phyloP scores from a whole-genome alignment of 805 yeast species.

The Cyberlindnera mississippiensis region DNA sequence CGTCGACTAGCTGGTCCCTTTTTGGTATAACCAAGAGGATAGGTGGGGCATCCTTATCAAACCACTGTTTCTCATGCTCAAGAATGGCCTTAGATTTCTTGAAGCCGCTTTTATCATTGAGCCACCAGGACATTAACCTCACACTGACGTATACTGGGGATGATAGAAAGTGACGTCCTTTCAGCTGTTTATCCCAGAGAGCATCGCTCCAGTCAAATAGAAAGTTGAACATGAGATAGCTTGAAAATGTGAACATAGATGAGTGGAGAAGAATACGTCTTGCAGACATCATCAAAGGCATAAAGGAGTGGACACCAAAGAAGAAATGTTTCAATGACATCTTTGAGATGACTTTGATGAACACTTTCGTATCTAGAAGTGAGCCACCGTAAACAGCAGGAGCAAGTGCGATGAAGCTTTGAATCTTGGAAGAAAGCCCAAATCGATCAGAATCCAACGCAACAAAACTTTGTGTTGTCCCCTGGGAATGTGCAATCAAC shows the following conservation, averaged over 20 bases:
- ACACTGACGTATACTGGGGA: slow-evolving; percentile 83
- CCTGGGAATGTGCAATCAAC: slow-evolving; percentile 86
- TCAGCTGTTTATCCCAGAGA: slow-evolving; percentile 64
- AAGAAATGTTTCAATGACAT: slow-evolving; percentile 45
- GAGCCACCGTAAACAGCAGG: slow-evolving; percentile 92
- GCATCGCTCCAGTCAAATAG: slow-evolving; percentile 83
- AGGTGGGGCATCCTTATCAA: slow-evolving; percentile 46
- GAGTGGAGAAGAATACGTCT: slow-evolving; percentile 47
- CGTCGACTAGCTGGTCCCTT: slow-evolving; percentile 75
- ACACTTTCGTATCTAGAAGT: slow-evolving; percentile 55
- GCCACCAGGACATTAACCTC: slow-evolving; percentile 91
- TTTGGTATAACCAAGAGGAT: slow-evolving; percentile 68
- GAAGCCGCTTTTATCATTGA: slow-evolving; percentile 47
- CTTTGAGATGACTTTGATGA: slow-evolving; percentile 58
- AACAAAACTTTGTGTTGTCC: slow-evolving; percentile 81
- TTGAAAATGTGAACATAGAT: slow-evolving; percentile 54
- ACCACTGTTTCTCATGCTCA: slow-evolving; percentile 54
- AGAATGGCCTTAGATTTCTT: slow-evolving; percentile 39
- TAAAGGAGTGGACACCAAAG: slow-evolving; percentile 76
- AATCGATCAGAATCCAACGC: slow-evolving; percentile 52
- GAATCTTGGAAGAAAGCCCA: slow-evolving; percentile 49
- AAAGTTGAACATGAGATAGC: slow-evolving; percentile 82
- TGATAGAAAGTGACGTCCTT: slow-evolving; percentile 75
- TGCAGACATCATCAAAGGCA: slow-evolving; percentile 67
- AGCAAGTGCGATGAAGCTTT: slow-evolving; percentile 71